phyloP scores from a whole-genome alignment of 768 basidiomycete genomes.

The Tulasnella calospora region DNA sequence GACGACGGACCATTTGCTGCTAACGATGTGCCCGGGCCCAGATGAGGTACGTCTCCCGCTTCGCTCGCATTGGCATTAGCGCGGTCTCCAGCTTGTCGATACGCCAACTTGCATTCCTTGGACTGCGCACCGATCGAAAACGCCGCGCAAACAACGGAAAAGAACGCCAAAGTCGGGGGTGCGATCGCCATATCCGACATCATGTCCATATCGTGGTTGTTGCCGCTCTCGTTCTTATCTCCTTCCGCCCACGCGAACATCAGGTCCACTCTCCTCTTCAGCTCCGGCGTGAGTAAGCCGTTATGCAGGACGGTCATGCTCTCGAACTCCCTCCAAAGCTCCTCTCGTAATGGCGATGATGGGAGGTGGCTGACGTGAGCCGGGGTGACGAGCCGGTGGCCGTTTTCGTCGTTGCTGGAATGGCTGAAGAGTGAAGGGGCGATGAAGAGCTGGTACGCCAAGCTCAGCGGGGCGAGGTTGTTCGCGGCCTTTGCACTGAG shows the following conservation, averaged over 20 bases:
- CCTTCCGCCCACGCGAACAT: conserved; percentile 23
- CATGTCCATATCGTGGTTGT: background rate
- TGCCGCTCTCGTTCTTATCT: background rate
- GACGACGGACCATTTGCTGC: background rate
- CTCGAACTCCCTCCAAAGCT: conserved; percentile 15
- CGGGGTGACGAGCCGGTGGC: conserved; percentile 17
- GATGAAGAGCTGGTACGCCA: conserved; percentile 16
- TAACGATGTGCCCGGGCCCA: background rate
- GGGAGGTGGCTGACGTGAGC: conserved; percentile 15
- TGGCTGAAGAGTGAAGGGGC: background rate
- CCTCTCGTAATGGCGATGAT: background rate
- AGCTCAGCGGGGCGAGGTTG: background rate
- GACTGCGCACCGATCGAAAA: conserved; percentile 53
- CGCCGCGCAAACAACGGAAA: conserved; percentile 53
- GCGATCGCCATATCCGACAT: background rate
- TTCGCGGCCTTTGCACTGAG: background rate
- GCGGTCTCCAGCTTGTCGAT: background rate
- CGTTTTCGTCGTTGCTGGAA: background rate
- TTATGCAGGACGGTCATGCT: conserved; percentile 11
- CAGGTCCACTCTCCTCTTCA: conserved; percentile 9
- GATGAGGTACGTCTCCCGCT: background rate
- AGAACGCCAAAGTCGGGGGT: conserved; percentile 47
- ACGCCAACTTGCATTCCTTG: conserved; percentile 5
- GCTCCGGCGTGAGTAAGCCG: background rate
- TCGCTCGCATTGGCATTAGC: background rate